These are phyloP conservation scores for Aspergillus ochraceoroseus DNA, from an alignment of 2,329 filamentous ascomycete species.

Conservation along the genomic window DNA sequence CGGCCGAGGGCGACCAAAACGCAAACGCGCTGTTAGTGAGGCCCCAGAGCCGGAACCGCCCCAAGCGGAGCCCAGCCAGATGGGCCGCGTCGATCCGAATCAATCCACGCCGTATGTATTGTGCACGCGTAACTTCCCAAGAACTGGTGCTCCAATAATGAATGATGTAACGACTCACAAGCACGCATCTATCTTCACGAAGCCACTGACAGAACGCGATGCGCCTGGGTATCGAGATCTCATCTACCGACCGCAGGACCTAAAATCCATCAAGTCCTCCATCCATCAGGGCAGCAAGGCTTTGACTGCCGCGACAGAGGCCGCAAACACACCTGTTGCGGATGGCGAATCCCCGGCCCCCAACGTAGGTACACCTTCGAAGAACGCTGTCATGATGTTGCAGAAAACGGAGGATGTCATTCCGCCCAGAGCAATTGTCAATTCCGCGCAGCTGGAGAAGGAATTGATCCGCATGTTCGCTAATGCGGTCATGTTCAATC, in stretches of 20 bases:
- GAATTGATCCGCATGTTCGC: constrained; percentile 96
- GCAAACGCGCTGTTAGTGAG: constrained; percentile 40
- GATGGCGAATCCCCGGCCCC: constrained; percentile 51
- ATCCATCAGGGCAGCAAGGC: constrained; percentile 51
- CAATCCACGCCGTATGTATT: constrained; percentile 37
- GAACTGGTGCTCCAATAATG: constrained; percentile 66
- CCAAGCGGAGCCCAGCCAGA: constrained; percentile 26
- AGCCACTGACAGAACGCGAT: constrained; percentile 67
- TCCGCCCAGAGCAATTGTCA: constrained; percentile 85
- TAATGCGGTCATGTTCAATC: constrained; percentile 98
- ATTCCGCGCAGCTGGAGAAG: constrained; percentile 84
- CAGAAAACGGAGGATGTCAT: constrained; percentile 68
- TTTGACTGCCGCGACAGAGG: constrained; percentile 45
- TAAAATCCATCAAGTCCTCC: constrained; percentile 70
- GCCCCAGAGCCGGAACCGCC: constrained; percentile 28
- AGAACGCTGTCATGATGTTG: constrained; percentile 41
- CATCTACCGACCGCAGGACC: constrained; percentile 68
- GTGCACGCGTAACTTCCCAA: constrained; percentile 50
- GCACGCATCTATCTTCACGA: constrained; percentile 73
- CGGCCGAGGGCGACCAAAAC: constrained; percentile 33
- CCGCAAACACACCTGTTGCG: constrained; percentile 62
- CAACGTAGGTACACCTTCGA: constrained; percentile 33
- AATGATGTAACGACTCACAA: constrained; percentile 74
- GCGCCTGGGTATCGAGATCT: constrained; percentile 71
- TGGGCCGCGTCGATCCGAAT: constrained; percentile 28